Conservation (phyloP, 768 basidiomycete genomes). For the Galerina marginata region DNA sequence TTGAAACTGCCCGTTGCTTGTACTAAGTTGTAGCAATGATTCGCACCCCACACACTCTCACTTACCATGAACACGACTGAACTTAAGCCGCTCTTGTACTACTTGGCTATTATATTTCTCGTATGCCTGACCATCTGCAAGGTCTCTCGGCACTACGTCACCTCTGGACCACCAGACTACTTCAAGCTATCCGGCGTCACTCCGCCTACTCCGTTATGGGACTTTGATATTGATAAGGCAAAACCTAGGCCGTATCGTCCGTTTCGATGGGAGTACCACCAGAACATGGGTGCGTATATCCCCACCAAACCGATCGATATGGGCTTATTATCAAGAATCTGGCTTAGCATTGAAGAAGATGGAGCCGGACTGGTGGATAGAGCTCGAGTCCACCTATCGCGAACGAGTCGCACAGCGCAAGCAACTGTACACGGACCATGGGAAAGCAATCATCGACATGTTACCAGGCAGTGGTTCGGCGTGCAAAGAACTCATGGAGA, state of each 20-base stretch:
- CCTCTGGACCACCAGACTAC: conserved; percentile 34
- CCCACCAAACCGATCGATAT: background rate
- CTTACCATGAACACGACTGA: too few species aligned
- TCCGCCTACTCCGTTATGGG: conserved; percentile 42
- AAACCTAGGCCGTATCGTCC: conserved; percentile 59
- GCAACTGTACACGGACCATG: conserved; percentile 41
- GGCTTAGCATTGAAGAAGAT: conserved; percentile 48
- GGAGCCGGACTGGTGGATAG: conserved; percentile 63
- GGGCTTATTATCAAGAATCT: background rate
- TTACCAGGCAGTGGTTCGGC: conserved; percentile 55
- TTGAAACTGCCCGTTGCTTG: too few species aligned
- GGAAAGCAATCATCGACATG: conserved; percentile 46
- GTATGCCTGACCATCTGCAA: background rate
- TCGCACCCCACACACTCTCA: too few species aligned
- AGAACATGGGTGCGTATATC: conserved; percentile 51
- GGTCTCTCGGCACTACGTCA: background rate
- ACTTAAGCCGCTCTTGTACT: background rate
- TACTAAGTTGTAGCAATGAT: too few species aligned
- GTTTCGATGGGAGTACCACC: conserved; percentile 60
- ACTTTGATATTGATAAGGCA: conserved; percentile 49
- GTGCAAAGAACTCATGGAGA: conserved; percentile 58
- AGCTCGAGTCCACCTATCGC: conserved; percentile 57
- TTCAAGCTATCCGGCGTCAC: conserved; percentile 50
- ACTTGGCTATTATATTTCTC: background rate
- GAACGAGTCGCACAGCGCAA: conserved; percentile 48